Percentiles rank a stretch among this genome's conserved stretches.
These are phyloP conservation scores for Citrus sp. DNA, from an alignment of 345 rosid species.

Conservation along the genomic window DNA sequence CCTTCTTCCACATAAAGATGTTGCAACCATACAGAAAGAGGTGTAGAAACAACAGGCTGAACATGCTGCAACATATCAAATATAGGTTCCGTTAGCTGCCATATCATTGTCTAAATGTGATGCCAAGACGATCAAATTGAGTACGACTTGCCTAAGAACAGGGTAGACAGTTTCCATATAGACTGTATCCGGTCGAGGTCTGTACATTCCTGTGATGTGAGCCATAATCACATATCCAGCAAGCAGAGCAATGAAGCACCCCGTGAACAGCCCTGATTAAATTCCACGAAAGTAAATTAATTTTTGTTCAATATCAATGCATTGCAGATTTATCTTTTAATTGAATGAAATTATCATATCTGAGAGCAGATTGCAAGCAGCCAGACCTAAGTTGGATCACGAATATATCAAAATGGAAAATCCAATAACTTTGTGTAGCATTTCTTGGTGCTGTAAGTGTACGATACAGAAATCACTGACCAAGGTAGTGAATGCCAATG, in stretches of 20 bases:
- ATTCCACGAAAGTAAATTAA: conserved; percentile 11
- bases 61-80: conserved; percentile 69
- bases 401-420: background rate
- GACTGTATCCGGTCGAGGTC: conserved; percentile 53
- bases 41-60: conserved; percentile 82
- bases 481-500: background rate
- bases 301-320: background rate
- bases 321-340: background rate
- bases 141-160: conserved; percentile 72
- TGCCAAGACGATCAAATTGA: background rate
- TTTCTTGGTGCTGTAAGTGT: background rate
- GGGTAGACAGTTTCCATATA: conserved; percentile 98
- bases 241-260: conserved; percentile 85
- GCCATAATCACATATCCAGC: conserved; percentile 88
- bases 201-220: conserved; percentile 81
- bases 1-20: conserved; percentile 85
- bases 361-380: background rate
- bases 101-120: background rate
- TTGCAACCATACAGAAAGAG: conserved; percentile 92
- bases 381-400: background rate
- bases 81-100: conserved; percentile 13
- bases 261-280: conserved; percentile 81
- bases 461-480: background rate
- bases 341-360: background rate
- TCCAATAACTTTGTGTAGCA: background rate